These are phyloP conservation scores for Glebionis coronaria DNA, from an alignment of 129 eudicot genomes.

Conservation along the genomic window DNA sequence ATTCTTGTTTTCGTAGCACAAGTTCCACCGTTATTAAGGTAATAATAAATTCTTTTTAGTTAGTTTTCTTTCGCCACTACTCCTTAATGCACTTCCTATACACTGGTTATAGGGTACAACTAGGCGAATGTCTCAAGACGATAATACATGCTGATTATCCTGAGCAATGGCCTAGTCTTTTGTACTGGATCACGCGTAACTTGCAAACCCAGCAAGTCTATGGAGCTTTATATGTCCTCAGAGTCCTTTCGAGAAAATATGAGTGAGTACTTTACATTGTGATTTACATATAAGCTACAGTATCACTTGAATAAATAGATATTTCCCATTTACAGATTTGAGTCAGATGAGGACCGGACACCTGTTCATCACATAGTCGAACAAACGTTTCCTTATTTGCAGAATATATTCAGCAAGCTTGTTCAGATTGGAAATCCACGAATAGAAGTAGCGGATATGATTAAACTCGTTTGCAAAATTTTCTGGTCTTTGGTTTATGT, in stretches of 20 bases:
- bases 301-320: background rate
- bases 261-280: conserved; percentile 49
- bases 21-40: conserved; percentile 84
- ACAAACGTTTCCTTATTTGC: conserved; percentile 82
- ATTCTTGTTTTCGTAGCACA: conserved; percentile 74
- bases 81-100: no score
- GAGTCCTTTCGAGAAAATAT: conserved; percentile 84
- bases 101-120: conserved; percentile 55
- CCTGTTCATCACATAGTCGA: conserved; percentile 79
- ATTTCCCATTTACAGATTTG: conserved; percentile 55
- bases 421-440: conserved; percentile 79
- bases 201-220: conserved; percentile 84
- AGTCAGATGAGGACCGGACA: conserved; percentile 90
- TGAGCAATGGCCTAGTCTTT: conserved; percentile 88
- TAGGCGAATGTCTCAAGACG: conserved; percentile 96
- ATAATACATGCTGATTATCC: conserved; percentile 58
- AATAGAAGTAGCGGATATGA: conserved; percentile 86
- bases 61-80: background rate
- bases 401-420: conserved; percentile 71
- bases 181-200: conserved; percentile 88
- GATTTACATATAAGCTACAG: background rate
- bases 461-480: conserved; percentile 93
- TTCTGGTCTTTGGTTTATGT: conserved; percentile 98
- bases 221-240: conserved; percentile 81
- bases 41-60: conserved; percentile 3